Evolutionary conservation across 768 basidiomycete genomes (phyloP).

Genomic region (Kwoniella pini): DNA sequence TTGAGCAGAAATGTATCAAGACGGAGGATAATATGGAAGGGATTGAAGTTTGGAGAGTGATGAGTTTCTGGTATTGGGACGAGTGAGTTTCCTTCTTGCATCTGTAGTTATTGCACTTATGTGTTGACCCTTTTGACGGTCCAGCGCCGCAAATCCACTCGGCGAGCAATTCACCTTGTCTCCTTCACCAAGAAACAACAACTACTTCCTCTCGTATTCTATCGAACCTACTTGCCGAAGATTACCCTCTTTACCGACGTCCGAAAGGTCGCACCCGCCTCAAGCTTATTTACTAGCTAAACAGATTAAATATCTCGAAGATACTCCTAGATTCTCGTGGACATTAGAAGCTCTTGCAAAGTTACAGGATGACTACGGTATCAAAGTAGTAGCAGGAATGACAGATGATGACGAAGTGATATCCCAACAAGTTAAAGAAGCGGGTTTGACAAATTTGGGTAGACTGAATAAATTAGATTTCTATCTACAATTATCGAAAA

Average conservation of each 20-base stretch:
- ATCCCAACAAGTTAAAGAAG: conserved; percentile 14
- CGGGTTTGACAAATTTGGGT: conserved; percentile 37
- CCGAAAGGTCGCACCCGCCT: conserved; percentile 21
- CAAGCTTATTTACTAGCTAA: conserved; percentile 47
- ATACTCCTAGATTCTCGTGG: conserved; percentile 34
- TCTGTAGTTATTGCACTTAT: too few species aligned
- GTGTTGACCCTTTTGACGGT: too few species aligned
- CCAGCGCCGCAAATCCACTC: conserved; percentile 39
- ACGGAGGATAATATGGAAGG: conserved; percentile 30
- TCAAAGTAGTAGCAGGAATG: conserved; percentile 33
- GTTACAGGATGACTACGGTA: conserved; percentile 20
- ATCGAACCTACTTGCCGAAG: conserved; percentile 45
- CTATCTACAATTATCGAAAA: conserved; percentile 31
- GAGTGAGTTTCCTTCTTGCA: too few species aligned
- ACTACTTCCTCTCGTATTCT: conserved; percentile 42
- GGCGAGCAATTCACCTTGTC: conserved; percentile 44
- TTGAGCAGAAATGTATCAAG: conserved; percentile 30
- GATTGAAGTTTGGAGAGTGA: conserved; percentile 40
- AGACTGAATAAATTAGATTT: conserved; percentile 37
- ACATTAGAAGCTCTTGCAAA: conserved; percentile 24
- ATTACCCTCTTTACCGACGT: conserved; percentile 17
- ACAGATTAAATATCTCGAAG: conserved; percentile 35
- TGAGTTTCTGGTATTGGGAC: conserved; percentile 47
- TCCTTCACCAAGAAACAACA: conserved; percentile 33
- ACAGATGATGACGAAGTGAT: conserved; percentile 36